Conservation (phyloP, 1,139 yeast species). For the Lizanozyma gosingica region DNA sequence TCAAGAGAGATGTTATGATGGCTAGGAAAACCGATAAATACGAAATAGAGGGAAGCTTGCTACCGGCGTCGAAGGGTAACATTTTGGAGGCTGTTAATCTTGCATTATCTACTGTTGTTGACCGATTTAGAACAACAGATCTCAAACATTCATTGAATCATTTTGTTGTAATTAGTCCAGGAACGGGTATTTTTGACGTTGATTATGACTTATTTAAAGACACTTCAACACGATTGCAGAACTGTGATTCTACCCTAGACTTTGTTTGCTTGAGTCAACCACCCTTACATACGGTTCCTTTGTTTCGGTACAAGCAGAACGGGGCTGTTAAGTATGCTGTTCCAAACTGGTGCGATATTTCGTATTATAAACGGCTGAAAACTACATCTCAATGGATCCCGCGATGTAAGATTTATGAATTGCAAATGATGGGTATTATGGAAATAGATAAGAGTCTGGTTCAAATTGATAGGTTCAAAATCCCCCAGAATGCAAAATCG, state of each 20-base stretch:
- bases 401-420: constrained; percentile 83
- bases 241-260: constrained; percentile 81
- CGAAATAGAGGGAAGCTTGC: constrained; percentile 46
- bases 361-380: constrained; percentile 61
- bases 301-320: constrained; percentile 61
- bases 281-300: constrained; percentile 86
- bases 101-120: constrained; percentile 71
- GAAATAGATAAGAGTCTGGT: constrained; percentile 73
- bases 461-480: constrained; percentile 45
- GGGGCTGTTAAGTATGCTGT: constrained; percentile 47
- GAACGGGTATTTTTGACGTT: constrained; percentile 89
- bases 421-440: constrained; percentile 98
- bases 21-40: constrained; percentile 27
- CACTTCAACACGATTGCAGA: constrained; percentile 67
- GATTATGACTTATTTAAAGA: constrained; percentile 68
- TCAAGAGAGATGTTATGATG: constrained; percentile 62
- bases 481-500: constrained; percentile 14
- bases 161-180: constrained; percentile 80
- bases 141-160: constrained; percentile 81
- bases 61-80: constrained; percentile 88
- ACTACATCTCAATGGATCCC: constrained; percentile 70
- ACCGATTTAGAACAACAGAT: constrained; percentile 79
- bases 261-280: constrained; percentile 83
- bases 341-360: constrained; percentile 92
- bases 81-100: constrained; percentile 79